Evolutionary conservation across 2,329 filamentous ascomycete genomes (phyloP), one percentile per base, ranked within the genome.

Genomic region (Cladophialophora chaetospira): DNA sequence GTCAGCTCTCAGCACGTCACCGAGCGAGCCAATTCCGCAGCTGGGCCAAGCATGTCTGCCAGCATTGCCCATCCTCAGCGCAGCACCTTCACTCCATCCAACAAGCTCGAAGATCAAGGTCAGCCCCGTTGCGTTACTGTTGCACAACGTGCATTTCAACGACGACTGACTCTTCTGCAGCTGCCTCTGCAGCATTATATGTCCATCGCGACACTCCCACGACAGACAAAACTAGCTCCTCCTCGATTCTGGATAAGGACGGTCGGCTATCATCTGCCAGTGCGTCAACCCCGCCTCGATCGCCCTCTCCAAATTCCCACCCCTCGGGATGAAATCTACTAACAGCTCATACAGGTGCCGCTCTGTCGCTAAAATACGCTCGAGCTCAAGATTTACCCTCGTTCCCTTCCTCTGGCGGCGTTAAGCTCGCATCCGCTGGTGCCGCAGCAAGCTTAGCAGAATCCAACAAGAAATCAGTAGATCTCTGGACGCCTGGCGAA

Each of bases 401-500:
- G 67, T 93, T 81, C 66, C 88, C 89, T 10, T 85, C 87, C 8
- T 71, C 79, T 55, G 87, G 88, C 33, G 73, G 72, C 23, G 70
- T 77, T 46, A 75, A 75, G 55, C 73, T 77, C 44, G 75, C 78
- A 49, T 89, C 89, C 55, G 89, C 89, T 58, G 83, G 87, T 63
- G 84, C 88, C 53, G 91, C 90, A 52, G 89, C 89, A 36, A 83
- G 81, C 49, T 76, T 93, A 43, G 89, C 89, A 48, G 88, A 89
- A 78, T 79, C 83, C 46, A 88, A 84, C 67, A 83, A 84, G 65
- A 88, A 84, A 68, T 71, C 83, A 2, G 76, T 85, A 48, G 81
- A 88, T 69, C 76, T 79, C 69, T 88, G 86, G 85, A 87, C 82
- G 68, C 84, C 86, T 15, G 79, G 84, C 61, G 79, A 79, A 42